Evolutionary conservation across 2,329 filamentous ascomycete genomes (phyloP).

Genomic region (Onygena corvina): DNA sequence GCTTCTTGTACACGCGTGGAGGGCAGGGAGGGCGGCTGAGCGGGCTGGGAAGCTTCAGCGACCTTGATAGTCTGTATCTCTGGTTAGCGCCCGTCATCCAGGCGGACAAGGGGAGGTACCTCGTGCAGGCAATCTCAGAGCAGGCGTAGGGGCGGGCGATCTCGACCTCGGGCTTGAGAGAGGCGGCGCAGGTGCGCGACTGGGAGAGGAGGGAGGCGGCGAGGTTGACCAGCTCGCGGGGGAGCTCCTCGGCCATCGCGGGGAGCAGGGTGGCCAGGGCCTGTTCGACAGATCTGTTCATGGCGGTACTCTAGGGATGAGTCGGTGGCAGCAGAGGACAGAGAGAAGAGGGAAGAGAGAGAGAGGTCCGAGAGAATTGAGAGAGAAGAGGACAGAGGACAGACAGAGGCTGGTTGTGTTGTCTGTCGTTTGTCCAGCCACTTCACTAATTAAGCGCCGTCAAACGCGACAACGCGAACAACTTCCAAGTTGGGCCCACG

Average conservation of each 20-base stretch:
- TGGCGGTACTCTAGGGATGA: constrained; percentile 25
- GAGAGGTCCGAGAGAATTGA: no score
- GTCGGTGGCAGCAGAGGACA: not conserved
- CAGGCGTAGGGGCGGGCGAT: constrained; percentile 75
- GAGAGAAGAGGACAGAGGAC: no score
- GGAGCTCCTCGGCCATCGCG: constrained; percentile 55
- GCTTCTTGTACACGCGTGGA: constrained; percentile 68
- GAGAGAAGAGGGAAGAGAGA: no score
- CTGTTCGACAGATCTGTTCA: constrained; percentile 65
- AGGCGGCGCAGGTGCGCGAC: constrained; percentile 63
- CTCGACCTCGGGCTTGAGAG: constrained; percentile 74
- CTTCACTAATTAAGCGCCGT: no score
- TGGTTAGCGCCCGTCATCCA: not conserved
- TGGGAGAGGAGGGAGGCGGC: constrained; percentile 65
- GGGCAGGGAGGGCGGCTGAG: constrained; percentile 64
- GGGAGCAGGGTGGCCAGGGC: constrained; percentile 63
- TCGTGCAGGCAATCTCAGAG: constrained; percentile 78
- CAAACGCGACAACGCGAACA: no score
- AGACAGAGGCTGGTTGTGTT: no score
- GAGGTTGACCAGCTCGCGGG: constrained; percentile 57
- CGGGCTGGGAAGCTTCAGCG: constrained; percentile 64
- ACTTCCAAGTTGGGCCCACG: no score
- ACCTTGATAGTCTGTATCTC: constrained; percentile 53
- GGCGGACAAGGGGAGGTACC: constrained; percentile 38
- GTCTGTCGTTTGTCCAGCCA: no score